phyloP scores from a whole-genome alignment of 352 stramenopile species.

The Peronospora destructor region DNA sequence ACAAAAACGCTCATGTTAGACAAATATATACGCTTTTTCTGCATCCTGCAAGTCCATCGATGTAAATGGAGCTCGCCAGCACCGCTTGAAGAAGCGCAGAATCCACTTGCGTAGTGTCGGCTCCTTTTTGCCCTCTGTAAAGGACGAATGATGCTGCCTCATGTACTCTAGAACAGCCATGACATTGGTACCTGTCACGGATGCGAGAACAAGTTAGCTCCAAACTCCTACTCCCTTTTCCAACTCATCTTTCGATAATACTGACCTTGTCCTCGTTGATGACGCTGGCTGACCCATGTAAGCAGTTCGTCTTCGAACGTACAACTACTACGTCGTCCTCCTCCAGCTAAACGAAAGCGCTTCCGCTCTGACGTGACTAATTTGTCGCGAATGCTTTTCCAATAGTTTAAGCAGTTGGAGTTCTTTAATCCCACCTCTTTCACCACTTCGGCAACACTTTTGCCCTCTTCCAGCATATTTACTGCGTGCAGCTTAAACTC shows the following conservation, averaged over 20 bases:
- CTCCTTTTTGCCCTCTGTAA: slow-evolving; percentile 78
- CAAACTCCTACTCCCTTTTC: background rate
- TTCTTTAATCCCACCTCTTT: slow-evolving; percentile 64
- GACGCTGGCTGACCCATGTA: slow-evolving; percentile 58
- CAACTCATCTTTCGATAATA: background rate
- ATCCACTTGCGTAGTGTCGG: slow-evolving; percentile 76
- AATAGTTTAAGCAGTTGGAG: slow-evolving; percentile 65
- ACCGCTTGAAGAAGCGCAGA: slow-evolving; percentile 76
- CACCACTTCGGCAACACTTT: slow-evolving; percentile 50
- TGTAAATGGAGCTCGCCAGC: slow-evolving; percentile 35
- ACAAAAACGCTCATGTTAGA: slow-evolving; percentile 20
- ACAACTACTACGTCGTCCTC: slow-evolving; percentile 58
- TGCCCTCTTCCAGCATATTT: slow-evolving; percentile 59
- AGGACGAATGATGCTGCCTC: slow-evolving; percentile 49
- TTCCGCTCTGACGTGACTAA: slow-evolving; percentile 66
- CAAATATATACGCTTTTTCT: slow-evolving; percentile 52
- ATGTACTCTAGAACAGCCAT: slow-evolving; percentile 67
- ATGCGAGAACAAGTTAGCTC: background rate
- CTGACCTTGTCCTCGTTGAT: slow-evolving; percentile 50
- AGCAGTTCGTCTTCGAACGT: slow-evolving; percentile 72
- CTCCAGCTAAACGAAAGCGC: slow-evolving; percentile 57
- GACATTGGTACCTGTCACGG: slow-evolving; percentile 46
- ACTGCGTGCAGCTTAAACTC: slow-evolving; percentile 76
- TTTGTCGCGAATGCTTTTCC: slow-evolving; percentile 74
- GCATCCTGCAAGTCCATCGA: slow-evolving; percentile 36